phyloP scores from a whole-genome alignment of 306 rosid genomes.

The Dicorynia guianensis region DNA sequence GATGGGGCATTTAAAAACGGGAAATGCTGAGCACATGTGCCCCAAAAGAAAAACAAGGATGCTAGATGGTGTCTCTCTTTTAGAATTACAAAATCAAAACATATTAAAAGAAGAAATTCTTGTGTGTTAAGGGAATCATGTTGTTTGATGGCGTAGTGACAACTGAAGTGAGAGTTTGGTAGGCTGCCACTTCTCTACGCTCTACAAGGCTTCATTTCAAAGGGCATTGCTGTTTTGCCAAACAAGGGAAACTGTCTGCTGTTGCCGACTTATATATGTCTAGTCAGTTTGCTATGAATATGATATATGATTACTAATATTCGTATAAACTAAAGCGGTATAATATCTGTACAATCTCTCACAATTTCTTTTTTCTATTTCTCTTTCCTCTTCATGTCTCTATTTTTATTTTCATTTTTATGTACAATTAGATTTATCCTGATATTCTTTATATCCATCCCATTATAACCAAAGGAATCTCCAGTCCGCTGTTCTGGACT shows the following conservation, averaged over 20 bases:
- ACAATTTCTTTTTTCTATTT: too few relatives aligned
- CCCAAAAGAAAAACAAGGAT: conserved; percentile 36
- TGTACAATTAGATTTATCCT: too few relatives aligned
- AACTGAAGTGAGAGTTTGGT: not conserved
- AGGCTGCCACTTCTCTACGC: conserved; percentile 23
- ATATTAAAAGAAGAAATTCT: not conserved
- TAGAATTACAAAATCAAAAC: not conserved
- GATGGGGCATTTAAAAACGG: conserved; percentile 10
- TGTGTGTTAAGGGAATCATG: not conserved
- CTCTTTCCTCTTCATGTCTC: too few relatives aligned
- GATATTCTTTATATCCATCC: too few relatives aligned
- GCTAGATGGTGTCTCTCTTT: conserved; percentile 36
- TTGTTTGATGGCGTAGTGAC: too few relatives aligned
- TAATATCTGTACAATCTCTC: too few relatives aligned
- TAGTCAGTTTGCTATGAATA: not conserved
- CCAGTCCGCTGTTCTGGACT: too few relatives aligned
- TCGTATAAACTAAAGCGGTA: too few relatives aligned
- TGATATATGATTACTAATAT: too few relatives aligned
- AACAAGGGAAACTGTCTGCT: conserved; percentile 38
- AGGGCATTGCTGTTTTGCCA: conserved; percentile 32
- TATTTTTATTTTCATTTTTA: too few relatives aligned
- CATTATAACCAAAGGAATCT: too few relatives aligned
- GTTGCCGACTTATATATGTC: conserved; percentile 29
- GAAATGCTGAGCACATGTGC: conserved; percentile 35
- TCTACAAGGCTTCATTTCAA: not conserved